Evolutionary conservation across 257 asterid species (phyloP), one percentile per base, ranked within the genome.

Genomic region (Solanum peruvianum): DNA sequence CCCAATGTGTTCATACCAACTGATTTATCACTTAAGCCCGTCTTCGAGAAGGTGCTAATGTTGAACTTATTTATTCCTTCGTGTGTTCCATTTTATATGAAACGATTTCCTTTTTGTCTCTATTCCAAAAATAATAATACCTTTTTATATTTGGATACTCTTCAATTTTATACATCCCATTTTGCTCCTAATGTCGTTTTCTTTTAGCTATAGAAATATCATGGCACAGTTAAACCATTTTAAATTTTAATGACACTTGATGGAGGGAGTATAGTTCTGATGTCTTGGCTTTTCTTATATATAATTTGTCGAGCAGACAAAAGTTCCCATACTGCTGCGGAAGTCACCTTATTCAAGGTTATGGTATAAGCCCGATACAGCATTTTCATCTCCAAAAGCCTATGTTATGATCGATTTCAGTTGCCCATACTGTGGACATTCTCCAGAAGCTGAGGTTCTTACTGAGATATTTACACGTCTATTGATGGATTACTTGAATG

Each of bases 311-410:
- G 52, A 88, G 87, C 96, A 97, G 99, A 90, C 89, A 62, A 94
- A 90, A 69, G 87, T 93, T 76, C 99, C 99, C 60, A 83, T 81
- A 87, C 88, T 95, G 85, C 90, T 94, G 98, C 90, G 95, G 93
- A 93, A 93, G 91, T 93, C 99, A 25, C 88, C 91, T 47, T 92
- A 90, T 92, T 97, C 99, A 89, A 93, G 95, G 92, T 89, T 97
- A 92, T 97, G 99, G 99, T 97, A 93, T 93, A 97, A 97, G 92
- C 97, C 97, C 77, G 98, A 97, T 88, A 92, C 96, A 42, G 87
- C 93, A 56, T 97, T 97, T 91, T 92, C 92, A 31, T 89, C 96
- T 88, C 99, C 99, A 25, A 97, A 97, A 91, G 99, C 98, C 87
- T 93, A 91, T 90, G 94, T 94, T 80, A 96, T 90, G 91, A 93